Base-by-base conservation (phyloP, 495 filamentous ascomycete genomes). In the Penicillium steckii region DNA sequence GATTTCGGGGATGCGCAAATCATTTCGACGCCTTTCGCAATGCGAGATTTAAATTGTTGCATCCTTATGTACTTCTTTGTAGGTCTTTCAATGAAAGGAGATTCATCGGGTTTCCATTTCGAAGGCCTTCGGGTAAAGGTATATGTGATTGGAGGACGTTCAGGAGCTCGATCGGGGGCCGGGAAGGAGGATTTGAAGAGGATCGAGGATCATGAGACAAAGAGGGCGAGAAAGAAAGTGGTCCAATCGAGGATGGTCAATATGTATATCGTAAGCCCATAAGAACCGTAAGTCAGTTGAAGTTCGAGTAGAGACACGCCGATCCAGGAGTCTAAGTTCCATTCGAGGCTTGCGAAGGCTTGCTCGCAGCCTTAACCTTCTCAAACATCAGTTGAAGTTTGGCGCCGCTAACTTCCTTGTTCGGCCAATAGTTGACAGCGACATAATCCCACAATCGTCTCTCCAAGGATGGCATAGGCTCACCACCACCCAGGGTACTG, bases 341-440 rank as follows among this genome's bases (percentile, higher is more conserved):
- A 44, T 70, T 70, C n/a, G 62, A 62, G 12, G 61, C 30, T 29
- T 67, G 59, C 17, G 65, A 52, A 26, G 60, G 56, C 47, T 68
- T 73, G 24, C 50, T 61, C 6, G 61, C 65, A 56, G 67, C 67
- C 50, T 59, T 55, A 21, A 79, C 68, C 53, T 75, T 78, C 35
- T 73, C 60, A 50, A 75, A 81, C 76, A 81, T 79, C 52, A 68
- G 67, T 42, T 70, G 71, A 32, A 80, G 69, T 47, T 76, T 72
- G 10, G 64, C 44, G 19, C 70, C 76, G 52, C 63, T 67, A 25
- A 68, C 74, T 3, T 77, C 75, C 48, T 71, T 71, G 57, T 79
- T 80, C 19, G 78, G 76, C 76, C 77, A 81, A 51, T 74, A 73
- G 41, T 73, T 63, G 37, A 71, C 60, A 7, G 71, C 66, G 29